phyloP scores from a whole-genome alignment of 2,329 filamentous ascomycete genomes.

The Beauveria medogensis region DNA sequence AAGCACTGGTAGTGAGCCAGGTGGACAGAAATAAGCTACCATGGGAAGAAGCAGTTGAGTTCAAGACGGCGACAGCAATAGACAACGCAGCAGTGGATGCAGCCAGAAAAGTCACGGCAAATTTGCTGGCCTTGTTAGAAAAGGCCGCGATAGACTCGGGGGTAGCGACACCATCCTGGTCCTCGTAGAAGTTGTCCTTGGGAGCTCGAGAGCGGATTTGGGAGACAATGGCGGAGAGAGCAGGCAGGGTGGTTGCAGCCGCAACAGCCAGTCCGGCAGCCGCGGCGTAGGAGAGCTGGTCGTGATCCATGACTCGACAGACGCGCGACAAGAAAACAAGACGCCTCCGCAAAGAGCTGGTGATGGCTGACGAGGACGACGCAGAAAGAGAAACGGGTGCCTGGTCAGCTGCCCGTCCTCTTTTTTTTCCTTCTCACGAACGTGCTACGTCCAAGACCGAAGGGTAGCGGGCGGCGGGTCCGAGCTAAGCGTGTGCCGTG shows the following conservation, averaged over 20 bases:
- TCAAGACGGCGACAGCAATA: conserved; percentile 47
- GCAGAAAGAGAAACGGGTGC: not conserved
- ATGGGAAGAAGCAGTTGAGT: conserved; percentile 29
- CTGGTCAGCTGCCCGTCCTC: not conserved
- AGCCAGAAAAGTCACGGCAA: conserved; percentile 45
- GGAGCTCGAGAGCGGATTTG: conserved; percentile 28
- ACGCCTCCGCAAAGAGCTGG: not conserved
- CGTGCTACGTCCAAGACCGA: not conserved
- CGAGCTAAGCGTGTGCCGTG: not conserved
- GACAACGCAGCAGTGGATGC: conserved; percentile 46
- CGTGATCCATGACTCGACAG: conserved; percentile 6
- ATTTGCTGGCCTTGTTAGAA: conserved; percentile 51
- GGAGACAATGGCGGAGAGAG: conserved; percentile 24
- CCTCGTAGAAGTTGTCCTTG: conserved; percentile 50
- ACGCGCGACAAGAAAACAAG: not conserved
- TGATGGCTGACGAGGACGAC: not conserved
- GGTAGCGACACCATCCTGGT: conserved; percentile 61
- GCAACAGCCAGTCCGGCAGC: conserved; percentile 27
- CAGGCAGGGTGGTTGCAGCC: conserved; percentile 29
- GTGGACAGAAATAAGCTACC: conserved; percentile 40
- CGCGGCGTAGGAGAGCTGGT: conserved; percentile 16
- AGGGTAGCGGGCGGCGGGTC: not conserved
- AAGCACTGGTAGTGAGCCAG: conserved; percentile 53
- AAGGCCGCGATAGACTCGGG: conserved; percentile 54
- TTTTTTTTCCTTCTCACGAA: not conserved